Evolutionary conservation across 495 filamentous ascomycete genomes (phyloP).

Genomic region (Halenospora varia): DNA sequence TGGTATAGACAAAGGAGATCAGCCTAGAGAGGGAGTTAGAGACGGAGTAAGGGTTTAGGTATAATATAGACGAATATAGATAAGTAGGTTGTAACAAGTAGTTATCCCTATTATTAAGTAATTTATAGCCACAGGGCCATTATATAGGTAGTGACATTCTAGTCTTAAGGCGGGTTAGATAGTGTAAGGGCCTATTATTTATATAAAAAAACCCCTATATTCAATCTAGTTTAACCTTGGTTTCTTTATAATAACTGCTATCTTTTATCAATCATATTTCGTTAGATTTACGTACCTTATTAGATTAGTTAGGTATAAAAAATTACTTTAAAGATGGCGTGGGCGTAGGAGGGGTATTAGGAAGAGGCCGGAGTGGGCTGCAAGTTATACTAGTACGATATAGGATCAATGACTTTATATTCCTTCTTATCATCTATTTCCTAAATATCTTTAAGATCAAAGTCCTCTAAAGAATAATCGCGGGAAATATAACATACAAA

Average conservation of each 20-base stretch:
- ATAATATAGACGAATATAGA: constrained; percentile 9
- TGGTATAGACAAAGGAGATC: constrained; percentile 16
- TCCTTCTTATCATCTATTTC: constrained; percentile 6
- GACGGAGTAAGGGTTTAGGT: constrained; percentile 21
- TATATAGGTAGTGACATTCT: constrained; percentile 1
- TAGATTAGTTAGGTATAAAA: constrained; percentile 5
- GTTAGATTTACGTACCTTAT: constrained; percentile 5
- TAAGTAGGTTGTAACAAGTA: constrained; percentile 3
- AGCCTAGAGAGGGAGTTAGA: constrained; percentile 14
- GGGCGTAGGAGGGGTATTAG: constrained; percentile 3
- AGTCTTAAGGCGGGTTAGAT: constrained; percentile 1
- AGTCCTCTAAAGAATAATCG: constrained; percentile 4
- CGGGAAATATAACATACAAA: constrained; percentile 4
- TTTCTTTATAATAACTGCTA: constrained; percentile 5
- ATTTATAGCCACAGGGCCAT: constrained; percentile 1
- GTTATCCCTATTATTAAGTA: background rate
- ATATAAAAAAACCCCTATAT: background rate
- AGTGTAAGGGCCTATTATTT: no score
- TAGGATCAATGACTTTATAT: constrained; percentile 5
- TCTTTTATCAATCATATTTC: constrained; percentile 5
- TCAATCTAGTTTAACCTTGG: constrained; percentile 4
- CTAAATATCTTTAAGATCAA: constrained; percentile 2
- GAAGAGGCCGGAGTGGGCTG: constrained; percentile 4
- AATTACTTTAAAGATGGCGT: background rate
- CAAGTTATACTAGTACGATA: constrained; percentile 1